phyloP scores from a whole-genome alignment of 345 rosid genomes.

The Eucalyptus leucophloia region DNA sequence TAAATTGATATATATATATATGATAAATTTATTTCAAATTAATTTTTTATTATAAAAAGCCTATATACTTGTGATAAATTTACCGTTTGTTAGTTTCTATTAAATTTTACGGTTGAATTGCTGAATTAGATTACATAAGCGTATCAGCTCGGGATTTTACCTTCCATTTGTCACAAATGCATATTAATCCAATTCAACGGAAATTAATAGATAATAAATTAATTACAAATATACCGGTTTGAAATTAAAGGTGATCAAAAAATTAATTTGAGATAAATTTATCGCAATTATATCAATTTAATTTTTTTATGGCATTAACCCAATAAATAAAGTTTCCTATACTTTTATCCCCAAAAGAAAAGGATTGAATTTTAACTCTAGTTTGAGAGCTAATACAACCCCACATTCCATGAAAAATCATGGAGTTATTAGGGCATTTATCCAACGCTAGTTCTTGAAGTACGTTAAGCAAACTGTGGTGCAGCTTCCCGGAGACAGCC shows the following conservation, averaged over 20 bases:
- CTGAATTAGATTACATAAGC: accelerated
- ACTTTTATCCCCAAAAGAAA: not conserved
- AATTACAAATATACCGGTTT: accelerated
- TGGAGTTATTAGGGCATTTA: not conserved
- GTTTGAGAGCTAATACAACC: not conserved
- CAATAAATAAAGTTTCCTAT: not conserved
- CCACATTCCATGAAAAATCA: not conserved
- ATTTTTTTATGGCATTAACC: too few species aligned
- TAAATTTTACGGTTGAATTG: too few species aligned
- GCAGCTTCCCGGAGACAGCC: not conserved
- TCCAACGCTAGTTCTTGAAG: not conserved
- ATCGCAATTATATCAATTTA: too few species aligned
- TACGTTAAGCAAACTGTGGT: not conserved
- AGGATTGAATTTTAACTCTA: not conserved
- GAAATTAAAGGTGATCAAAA: too few species aligned
- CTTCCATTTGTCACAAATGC: too few species aligned
- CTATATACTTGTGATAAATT: accelerated
- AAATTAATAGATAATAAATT: too few species aligned
- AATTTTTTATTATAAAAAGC: too few species aligned
- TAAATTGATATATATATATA: accelerated
- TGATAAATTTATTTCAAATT: accelerated
- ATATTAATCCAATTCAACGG: too few species aligned
- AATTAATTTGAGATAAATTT: too few species aligned
- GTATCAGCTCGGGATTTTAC: accelerated
- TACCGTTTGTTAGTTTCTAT: accelerated